Conservation (phyloP, 805 yeast genomes). For the Candida ipomoeae region DNA sequence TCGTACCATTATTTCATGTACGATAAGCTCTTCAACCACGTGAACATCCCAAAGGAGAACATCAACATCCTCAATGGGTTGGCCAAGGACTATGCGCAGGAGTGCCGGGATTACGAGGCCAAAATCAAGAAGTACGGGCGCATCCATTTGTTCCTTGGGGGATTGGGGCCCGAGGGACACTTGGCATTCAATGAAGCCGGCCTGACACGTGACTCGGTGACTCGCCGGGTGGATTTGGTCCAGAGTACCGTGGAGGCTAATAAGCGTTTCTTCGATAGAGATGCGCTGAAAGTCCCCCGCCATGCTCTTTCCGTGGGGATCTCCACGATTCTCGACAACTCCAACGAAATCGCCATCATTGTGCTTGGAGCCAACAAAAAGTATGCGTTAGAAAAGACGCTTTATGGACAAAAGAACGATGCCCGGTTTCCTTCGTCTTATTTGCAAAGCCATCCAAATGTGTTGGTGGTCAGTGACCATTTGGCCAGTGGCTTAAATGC, state of each 20-base stretch:
- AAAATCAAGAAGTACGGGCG: conserved; percentile 46
- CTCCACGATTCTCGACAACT: conserved; percentile 52
- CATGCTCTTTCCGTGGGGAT: conserved; percentile 54
- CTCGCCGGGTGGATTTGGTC: conserved; percentile 46
- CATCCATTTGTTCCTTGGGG: conserved; percentile 53
- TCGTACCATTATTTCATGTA: conserved; percentile 58
- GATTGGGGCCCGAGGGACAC: conserved; percentile 60
- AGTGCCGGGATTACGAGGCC: conserved; percentile 47
- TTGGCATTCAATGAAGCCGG: conserved; percentile 60
- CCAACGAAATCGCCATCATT: conserved; percentile 48
- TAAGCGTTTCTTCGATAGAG: conserved; percentile 48
- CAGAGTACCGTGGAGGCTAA: conserved; percentile 51
- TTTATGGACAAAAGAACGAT: conserved; percentile 35
- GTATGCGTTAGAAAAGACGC: conserved; percentile 45
- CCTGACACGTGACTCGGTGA: conserved; percentile 40
- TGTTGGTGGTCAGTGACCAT: conserved; percentile 44
- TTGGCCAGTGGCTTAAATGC: conserved; percentile 41
- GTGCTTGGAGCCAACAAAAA: conserved; percentile 48
- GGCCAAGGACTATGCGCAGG: conserved; percentile 41
- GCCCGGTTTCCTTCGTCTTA: conserved; percentile 47
- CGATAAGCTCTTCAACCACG: conserved; percentile 51
- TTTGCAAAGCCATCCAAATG: conserved; percentile 45
- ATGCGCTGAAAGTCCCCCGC: conserved; percentile 45
- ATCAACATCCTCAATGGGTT: conserved; percentile 54
- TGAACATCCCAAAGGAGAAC: conserved; percentile 49